A percentile compares a stretch with the other conserved stretches of the same genome.
These are phyloP conservation scores for Capsella rubella DNA, from an alignment of 441 rosid genomes.

Conservation along the genomic window DNA sequence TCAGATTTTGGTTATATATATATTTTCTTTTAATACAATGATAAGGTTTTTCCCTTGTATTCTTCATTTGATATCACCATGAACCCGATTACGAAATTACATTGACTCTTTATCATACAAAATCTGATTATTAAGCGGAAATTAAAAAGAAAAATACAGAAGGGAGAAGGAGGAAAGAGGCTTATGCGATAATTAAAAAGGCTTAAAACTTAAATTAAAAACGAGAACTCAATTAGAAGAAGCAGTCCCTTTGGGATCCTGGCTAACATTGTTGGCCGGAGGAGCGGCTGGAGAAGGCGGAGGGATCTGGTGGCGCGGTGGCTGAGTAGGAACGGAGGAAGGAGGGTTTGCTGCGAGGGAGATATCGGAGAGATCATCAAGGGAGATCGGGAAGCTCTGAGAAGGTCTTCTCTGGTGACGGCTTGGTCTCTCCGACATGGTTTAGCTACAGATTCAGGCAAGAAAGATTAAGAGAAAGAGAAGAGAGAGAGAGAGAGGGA, in stretches of 20 bases:
- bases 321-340: conserved; percentile 27
- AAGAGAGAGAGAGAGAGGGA: conserved; percentile 11
- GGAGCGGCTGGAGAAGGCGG: conserved; percentile 41
- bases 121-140: conserved; percentile 27
- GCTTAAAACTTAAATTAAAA: background rate
- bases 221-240: conserved; percentile 37
- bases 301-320: conserved; percentile 47
- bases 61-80: background rate
- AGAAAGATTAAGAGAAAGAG: background rate
- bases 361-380: conserved; percentile 43
- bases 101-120: conserved; percentile 27
- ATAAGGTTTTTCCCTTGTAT: background rate
- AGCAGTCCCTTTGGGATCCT: conserved; percentile 26
- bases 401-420: conserved; percentile 49
- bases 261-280: conserved; percentile 36
- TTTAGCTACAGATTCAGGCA: conserved; percentile 37
- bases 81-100: conserved; percentile 9
- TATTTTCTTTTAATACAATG: background rate
- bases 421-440: conserved; percentile 49
- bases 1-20: background rate
- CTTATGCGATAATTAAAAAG: conserved; percentile 21
- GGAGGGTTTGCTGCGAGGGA: conserved; percentile 35
- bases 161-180: background rate
- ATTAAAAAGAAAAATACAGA: conserved; percentile 7
- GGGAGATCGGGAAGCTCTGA: conserved; percentile 38